phyloP scores from a whole-genome alignment of 2,329 filamentous ascomycete genomes.

The Aspergillus eucalypticola region DNA sequence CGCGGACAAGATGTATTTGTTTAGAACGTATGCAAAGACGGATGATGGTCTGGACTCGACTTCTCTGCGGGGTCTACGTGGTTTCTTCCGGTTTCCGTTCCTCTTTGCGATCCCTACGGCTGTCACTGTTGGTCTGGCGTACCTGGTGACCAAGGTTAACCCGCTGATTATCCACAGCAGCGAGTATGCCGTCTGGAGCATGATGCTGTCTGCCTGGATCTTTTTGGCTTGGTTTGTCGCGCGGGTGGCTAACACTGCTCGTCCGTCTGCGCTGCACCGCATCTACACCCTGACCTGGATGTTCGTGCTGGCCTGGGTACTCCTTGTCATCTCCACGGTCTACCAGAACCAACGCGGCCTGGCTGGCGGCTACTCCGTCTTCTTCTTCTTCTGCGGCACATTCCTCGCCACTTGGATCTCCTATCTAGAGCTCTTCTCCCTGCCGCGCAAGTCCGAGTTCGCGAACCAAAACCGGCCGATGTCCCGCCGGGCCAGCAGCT shows the following conservation, averaged over 20 bases:
- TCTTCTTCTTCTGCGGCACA: constrained; percentile 74
- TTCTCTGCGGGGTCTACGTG: constrained; percentile 71
- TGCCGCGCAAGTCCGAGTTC: constrained; percentile 71
- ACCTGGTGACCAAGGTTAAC: constrained; percentile 78
- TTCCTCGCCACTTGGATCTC: constrained; percentile 74
- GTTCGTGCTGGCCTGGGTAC: constrained; percentile 70
- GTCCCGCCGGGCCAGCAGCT: constrained; percentile 37
- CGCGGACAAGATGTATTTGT: constrained; percentile 84
- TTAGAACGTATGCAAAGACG: constrained; percentile 66
- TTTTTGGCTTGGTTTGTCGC: constrained; percentile 80
- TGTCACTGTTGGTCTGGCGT: constrained; percentile 70
- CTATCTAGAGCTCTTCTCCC: constrained; percentile 75
- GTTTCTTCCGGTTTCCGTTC: constrained; percentile 81
- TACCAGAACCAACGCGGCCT: constrained; percentile 73
- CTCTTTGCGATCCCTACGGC: constrained; percentile 68
- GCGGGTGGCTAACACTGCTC: constrained; percentile 72
- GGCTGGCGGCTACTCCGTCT: constrained; percentile 74
- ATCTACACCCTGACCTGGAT: constrained; percentile 83
- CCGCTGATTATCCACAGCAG: constrained; percentile 90
- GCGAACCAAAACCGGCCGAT: constrained; percentile 57
- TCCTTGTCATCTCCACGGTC: constrained; percentile 72
- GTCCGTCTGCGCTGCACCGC: constrained; percentile 83
- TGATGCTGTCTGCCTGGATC: constrained; percentile 81
- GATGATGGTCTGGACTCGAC: constrained; percentile 63
- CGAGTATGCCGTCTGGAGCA: constrained; percentile 82